phyloP scores from a whole-genome alignment of 1,284 basidiomycete genomes.

The Trichosporon sp. region DNA sequence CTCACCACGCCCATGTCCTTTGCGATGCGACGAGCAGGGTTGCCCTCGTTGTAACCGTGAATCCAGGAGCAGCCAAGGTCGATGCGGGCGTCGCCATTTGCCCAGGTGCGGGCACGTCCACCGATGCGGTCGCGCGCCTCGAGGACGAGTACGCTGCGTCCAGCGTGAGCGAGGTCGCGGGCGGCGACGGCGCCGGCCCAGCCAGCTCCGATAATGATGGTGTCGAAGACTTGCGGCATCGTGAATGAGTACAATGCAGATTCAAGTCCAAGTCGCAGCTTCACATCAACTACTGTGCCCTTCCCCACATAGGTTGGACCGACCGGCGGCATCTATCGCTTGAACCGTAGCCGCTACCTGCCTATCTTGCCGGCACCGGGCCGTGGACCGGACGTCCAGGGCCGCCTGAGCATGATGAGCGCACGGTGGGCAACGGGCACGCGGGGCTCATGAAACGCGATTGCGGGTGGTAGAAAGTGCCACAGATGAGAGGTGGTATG shows the following conservation, averaged over 20 bases:
- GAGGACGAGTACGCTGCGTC: constrained; percentile 57
- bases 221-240: constrained; percentile 45
- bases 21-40: constrained; percentile 56
- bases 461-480: background rate
- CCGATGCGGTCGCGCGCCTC: constrained; percentile 60
- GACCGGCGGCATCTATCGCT: constrained; percentile 10
- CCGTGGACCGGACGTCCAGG: constrained; percentile 9
- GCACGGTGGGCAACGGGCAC: background rate
- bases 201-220: constrained; percentile 60
- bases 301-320: background rate
- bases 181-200: constrained; percentile 60
- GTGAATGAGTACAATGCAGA: background rate
- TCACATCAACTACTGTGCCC: background rate
- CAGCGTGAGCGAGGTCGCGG: constrained; percentile 53
- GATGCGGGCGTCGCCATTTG: constrained; percentile 43
- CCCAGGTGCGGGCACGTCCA: constrained; percentile 59
- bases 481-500: background rate
- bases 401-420: background rate
- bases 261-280: background rate
- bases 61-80: constrained; percentile 61
- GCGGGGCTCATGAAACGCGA: constrained; percentile 8
- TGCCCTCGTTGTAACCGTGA: constrained; percentile 60
- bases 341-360: background rate
- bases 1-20: constrained; percentile 55
- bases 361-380: constrained; percentile 5